phyloP scores from a whole-genome alignment of 2,329 filamentous ascomycete species.

The Macrophomina tecta region DNA sequence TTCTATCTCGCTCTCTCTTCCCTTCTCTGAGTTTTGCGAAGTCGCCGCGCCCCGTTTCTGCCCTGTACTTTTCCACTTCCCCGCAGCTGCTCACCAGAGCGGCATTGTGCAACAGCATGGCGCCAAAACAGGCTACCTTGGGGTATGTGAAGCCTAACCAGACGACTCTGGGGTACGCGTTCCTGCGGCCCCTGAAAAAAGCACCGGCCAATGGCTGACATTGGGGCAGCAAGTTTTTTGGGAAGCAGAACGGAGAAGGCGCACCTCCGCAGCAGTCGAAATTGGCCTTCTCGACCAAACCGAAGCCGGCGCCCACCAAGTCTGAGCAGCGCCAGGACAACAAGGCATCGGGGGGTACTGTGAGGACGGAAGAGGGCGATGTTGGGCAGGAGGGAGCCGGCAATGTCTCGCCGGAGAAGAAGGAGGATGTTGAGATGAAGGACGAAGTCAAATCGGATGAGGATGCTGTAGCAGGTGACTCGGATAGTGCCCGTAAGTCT shows the following conservation, averaged over 20 bases:
- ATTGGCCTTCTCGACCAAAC: constrained; percentile 71
- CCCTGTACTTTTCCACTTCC: constrained; percentile 15
- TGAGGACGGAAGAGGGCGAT: constrained; percentile 31
- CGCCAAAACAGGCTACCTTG: constrained; percentile 77
- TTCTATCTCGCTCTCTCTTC: constrained; percentile 9
- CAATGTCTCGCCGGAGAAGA: background rate
- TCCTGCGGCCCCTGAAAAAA: constrained; percentile 20
- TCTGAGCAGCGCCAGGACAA: background rate
- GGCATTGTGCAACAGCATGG: constrained; percentile 43
- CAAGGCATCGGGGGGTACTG: background rate
- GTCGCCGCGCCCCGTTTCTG: background rate
- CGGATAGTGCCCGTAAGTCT: constrained; percentile 15
- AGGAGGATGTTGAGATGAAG: constrained; percentile 26
- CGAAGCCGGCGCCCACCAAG: constrained; percentile 17
- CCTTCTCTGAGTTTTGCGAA: background rate
- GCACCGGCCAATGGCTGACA: constrained; percentile 29
- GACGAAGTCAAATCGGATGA: constrained; percentile 6
- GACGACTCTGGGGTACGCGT: constrained; percentile 72
- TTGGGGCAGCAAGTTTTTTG: constrained; percentile 80
- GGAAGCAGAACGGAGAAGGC: constrained; percentile 65
- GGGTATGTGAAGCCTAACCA: constrained; percentile 84
- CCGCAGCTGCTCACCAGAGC: constrained; percentile 29
- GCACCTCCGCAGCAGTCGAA: constrained; percentile 73
- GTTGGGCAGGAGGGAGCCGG: constrained; percentile 23
- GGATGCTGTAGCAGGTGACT: constrained; percentile 13